Conservation (phyloP, 768 basidiomycete species). For the Calocybe cyanea region DNA sequence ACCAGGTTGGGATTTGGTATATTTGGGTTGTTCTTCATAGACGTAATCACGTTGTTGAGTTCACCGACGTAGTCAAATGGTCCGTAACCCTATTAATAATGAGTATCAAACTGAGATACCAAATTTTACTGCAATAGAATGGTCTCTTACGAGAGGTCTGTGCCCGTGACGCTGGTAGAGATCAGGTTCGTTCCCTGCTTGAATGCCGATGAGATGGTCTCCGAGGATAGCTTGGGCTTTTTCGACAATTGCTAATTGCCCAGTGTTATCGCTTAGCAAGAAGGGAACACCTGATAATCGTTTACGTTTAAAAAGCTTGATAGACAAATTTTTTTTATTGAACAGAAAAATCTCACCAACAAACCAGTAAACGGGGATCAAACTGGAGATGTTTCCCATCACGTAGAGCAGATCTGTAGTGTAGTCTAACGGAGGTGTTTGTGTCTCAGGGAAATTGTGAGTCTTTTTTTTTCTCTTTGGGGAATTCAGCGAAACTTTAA, state of each 20-base stretch:
- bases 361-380: constrained; percentile 67
- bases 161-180: constrained; percentile 41
- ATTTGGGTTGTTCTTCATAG: constrained; percentile 38
- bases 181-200: constrained; percentile 71
- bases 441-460: constrained; percentile 36
- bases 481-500: too few relatives aligned
- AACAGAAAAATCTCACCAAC: too few relatives aligned
- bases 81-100: constrained; percentile 30
- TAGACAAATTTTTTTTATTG: too few relatives aligned
- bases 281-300: constrained; percentile 65
- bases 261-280: constrained; percentile 47
- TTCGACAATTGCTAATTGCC: constrained; percentile 55
- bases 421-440: constrained; percentile 64
- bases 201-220: constrained; percentile 59
- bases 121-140: too few relatives aligned
- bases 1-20: constrained; percentile 40
- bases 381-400: constrained; percentile 55
- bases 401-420: constrained; percentile 66
- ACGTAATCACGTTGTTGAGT: constrained; percentile 43
- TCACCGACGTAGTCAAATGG: constrained; percentile 50
- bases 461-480: too few relatives aligned
- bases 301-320: too few relatives aligned
- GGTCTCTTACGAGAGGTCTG: constrained; percentile 28
- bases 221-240: constrained; percentile 66
- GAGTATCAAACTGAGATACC: too few relatives aligned